These are phyloP conservation scores for Sphaerulina vaccinii DNA, from an alignment of 2,329 filamentous ascomycete species.

Conservation along the genomic window DNA sequence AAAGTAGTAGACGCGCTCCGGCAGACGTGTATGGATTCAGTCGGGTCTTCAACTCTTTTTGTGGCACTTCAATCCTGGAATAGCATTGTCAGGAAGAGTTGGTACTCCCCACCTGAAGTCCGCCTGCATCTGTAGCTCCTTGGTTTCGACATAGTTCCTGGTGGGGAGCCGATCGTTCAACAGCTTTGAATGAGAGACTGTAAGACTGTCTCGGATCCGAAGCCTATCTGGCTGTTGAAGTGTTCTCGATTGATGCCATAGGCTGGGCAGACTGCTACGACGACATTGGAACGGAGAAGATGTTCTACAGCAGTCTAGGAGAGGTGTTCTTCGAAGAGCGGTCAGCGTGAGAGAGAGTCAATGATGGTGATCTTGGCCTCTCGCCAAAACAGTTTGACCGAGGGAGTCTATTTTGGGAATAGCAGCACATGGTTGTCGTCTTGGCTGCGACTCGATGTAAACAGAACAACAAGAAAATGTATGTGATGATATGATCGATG, in stretches of 20 bases:
- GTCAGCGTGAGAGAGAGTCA: no score
- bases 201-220: conserved; percentile 12
- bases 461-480: background rate
- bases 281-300: no score
- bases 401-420: background rate
- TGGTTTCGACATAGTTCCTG: background rate
- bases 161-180: conserved; percentile 8
- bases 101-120: conserved; percentile 11
- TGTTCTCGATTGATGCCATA: no score
- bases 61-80: conserved; percentile 1
- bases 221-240: no score
- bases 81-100: no score
- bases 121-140: conserved; percentile 5
- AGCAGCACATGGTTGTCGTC: background rate
- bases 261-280: no score
- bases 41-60: conserved; percentile 1
- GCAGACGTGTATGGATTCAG: no score
- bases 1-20: no score
- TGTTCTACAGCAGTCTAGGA: no score
- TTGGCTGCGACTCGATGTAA: background rate
- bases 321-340: no score
- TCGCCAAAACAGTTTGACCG: no score
- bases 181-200: background rate
- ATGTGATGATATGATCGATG: background rate
- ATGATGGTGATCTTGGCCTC: no score